Evolutionary conservation across 768 basidiomycete genomes (phyloP).

Genomic region (Phaeotremella fagi): DNA sequence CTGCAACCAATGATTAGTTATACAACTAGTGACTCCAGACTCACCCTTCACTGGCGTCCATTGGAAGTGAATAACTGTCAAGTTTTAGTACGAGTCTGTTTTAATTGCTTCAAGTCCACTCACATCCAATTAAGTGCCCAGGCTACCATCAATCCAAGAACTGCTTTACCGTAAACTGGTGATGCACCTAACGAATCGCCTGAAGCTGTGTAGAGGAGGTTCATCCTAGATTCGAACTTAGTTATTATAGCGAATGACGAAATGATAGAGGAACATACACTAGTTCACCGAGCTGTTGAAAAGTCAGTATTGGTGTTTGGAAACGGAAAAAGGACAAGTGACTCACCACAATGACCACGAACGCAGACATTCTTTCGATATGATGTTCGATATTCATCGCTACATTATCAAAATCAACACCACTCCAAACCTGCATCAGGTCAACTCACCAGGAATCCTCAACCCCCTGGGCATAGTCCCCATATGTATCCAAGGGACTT

Average conservation of each 20-base stretch:
- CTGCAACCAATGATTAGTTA: too few species aligned
- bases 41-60: constrained; percentile 17
- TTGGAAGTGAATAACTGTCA: constrained; percentile 13
- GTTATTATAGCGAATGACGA: background rate
- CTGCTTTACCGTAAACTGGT: constrained; percentile 12
- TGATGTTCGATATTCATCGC: constrained; percentile 49
- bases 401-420: constrained; percentile 12
- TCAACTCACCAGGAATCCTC: constrained; percentile 17
- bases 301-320: background rate
- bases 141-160: constrained; percentile 19
- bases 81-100: background rate
- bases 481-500: constrained; percentile 8
- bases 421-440: background rate
- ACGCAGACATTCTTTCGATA: constrained; percentile 45
- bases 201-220: constrained; percentile 12
- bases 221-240: constrained; percentile 12
- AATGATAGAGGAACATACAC: constrained; percentile 5
- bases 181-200: constrained; percentile 17
- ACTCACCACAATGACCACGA: constrained; percentile 45
- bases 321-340: too few species aligned
- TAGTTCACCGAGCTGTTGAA: constrained; percentile 18
- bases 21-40: background rate
- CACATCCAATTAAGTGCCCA: constrained; percentile 27
- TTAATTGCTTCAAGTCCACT: background rate
- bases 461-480: constrained; percentile 7